Evolutionary conservation across 2,329 filamentous ascomycete genomes (phyloP), one percentile per base, ranked within the genome.

Genomic region (Stachybotrys echinatus): DNA sequence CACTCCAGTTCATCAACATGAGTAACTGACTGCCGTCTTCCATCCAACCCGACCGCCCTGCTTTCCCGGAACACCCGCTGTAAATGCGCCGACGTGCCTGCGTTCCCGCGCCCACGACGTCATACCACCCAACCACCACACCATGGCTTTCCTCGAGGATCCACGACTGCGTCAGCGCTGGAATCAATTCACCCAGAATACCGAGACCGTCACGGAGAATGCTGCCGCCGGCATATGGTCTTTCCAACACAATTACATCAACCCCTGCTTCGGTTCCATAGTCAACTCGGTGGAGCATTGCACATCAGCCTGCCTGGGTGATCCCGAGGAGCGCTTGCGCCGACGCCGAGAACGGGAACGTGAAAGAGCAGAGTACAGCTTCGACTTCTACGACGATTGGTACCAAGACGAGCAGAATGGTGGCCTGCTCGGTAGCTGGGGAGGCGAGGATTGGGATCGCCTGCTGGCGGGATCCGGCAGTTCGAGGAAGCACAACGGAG

Each of bases 351-450:
- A 90, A 60, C 80, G 87, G 42, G 78, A 80, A 19, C 73, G 79
- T 8, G 72, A 74, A 21, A 69, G 72, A 47, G 88, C 91, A 23
- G 92, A 96, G 69, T 82, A 88, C 60, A 92, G 83, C 61, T 97
- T 97, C 65, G 92, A 96, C 67, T 97, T 97, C 66, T 97, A 97
- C 72, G 92, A 96, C 68, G 92, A 96, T 68, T 97, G 92, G 92
- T 90, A 96, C 53, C 76, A 80, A 49, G 79, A 81, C 45, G 73
- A 77, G 48, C 68, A 71, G 47, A 48, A 59, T 31, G 79, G 83
- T 38, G 79, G 84, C 0, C 67, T 92, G 45, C 72, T 92, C 48
- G 85, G 79, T 42, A 70, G 83, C 43, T 95, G 90, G 88, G 85
- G 86, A 38, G 84, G 73, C 58, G 91, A 95, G 61, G 91, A 95